These are phyloP conservation scores for Fusarium globosum DNA, from an alignment of 2,329 filamentous ascomycete genomes.

Conservation along the genomic window DNA sequence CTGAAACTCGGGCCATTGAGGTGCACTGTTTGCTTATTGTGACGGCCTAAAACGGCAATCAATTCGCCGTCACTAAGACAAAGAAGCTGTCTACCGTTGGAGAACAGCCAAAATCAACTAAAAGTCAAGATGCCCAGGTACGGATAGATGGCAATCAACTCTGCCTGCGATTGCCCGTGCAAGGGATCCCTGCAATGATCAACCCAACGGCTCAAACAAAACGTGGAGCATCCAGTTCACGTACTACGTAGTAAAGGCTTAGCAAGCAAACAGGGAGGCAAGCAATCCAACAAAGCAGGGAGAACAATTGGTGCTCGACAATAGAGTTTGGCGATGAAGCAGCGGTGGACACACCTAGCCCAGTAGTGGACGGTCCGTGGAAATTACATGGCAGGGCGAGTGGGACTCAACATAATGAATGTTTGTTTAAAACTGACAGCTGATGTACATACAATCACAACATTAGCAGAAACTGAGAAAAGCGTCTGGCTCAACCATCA, in stretches of 20 bases:
- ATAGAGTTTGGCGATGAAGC: slow-evolving; percentile 46
- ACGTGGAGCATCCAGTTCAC: slow-evolving; percentile 2
- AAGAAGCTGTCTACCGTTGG: not conserved
- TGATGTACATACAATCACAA: not conserved
- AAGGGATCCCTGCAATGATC: slow-evolving; percentile 19
- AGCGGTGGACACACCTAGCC: slow-evolving; percentile 36
- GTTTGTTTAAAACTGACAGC: not conserved
- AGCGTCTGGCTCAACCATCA: slow-evolving; percentile 25
- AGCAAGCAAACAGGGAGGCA: slow-evolving; percentile 22
- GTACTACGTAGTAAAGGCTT: slow-evolving; percentile 23
- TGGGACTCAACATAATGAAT: not conserved
- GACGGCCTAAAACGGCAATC: slow-evolving; percentile 4
- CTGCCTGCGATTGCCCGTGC: slow-evolving; percentile 4
- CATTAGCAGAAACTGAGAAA: slow-evolving; percentile 13
- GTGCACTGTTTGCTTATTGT: slow-evolving; percentile 1
- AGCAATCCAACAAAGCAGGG: slow-evolving; percentile 16
- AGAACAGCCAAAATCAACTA: not conserved
- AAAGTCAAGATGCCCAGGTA: not conserved
- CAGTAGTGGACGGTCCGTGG: slow-evolving; percentile 30
- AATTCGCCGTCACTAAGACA: not conserved
- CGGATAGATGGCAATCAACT: not conserved
- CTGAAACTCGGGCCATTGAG: not conserved
- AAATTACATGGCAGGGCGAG: slow-evolving; percentile 38
- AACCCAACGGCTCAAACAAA: slow-evolving; percentile 25
- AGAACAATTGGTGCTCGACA: slow-evolving; percentile 28